Evolutionary conservation across 2,329 filamentous ascomycete genomes (phyloP), one percentile per base, ranked within the genome.

Genomic region (Alternaria triticina): DNA sequence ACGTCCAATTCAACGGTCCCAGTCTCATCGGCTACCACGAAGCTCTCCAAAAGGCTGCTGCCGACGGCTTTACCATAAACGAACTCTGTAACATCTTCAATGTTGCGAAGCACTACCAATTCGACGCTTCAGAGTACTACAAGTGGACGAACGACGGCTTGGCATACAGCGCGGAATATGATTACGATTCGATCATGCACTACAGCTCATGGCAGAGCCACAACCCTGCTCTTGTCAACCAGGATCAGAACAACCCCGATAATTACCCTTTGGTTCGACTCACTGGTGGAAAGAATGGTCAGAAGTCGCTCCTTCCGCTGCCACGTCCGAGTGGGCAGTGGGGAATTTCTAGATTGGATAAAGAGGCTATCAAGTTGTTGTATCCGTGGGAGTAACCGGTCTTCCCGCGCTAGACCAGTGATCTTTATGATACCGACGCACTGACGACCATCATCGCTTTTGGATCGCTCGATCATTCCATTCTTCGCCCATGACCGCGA

Each of bases 131-230:
- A n/a, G 25, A 54, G n/a, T 59, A 30, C n/a, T 45, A 25, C 23
- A 47, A 47, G 45, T 47, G 23, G 45, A 25, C 10, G 12, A 43
- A 58, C 27, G 25, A 49, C 15, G 43, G 43, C n/a, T 23, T 36
- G 15, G 7, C 15, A 22, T 12, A 33, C 13, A 51, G 56, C 46
- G 6, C 13, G 15, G 46, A 58, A 1, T 58, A 50, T 30, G 45
- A 58, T 25, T 27, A 40, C n/a, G 28, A 58, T 36, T 58, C 56
- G 2, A 58, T 58, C 22, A 58, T 58, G 46, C 56, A 50, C 8
- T 58, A 58, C 20, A 56, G 44, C 36, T 56, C 45, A 15, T 47
- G 45, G 45, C 45, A 47, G 45, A 47, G 45, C 45, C 45, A 27
- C 22, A 47, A 47, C 13, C 45, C 23, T n/a, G 45, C 45, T 27